These are phyloP conservation scores for Macadamia tetraphylla DNA, from an alignment of 164 flowering plant species.

Conservation along the genomic window DNA sequence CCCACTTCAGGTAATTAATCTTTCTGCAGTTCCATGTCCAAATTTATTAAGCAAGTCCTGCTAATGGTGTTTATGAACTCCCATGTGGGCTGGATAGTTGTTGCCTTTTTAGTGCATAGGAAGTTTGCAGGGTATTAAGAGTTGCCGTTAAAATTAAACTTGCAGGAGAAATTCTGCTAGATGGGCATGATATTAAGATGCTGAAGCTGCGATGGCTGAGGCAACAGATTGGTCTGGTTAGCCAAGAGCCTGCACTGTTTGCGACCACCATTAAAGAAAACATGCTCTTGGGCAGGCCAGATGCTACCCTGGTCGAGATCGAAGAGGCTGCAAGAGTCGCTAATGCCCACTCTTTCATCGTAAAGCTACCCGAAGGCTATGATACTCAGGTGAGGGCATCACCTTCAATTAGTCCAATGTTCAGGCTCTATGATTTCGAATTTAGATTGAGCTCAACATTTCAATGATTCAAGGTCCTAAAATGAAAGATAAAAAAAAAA, in stretches of 20 bases:
- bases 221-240: constrained; percentile 92
- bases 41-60: constrained; percentile 7
- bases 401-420: background rate
- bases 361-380: constrained; percentile 83
- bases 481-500: no score
- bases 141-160: constrained; percentile 1
- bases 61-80: constrained; percentile 1
- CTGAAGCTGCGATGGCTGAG: constrained; percentile 85
- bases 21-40: background rate
- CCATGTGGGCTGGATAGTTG: background rate
- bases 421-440: background rate
- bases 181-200: constrained; percentile 84
- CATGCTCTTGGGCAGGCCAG: constrained; percentile 81
- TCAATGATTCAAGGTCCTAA: no score
- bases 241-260: constrained; percentile 96
- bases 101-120: background rate
- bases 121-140: background rate
- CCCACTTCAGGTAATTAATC: constrained; percentile 55
- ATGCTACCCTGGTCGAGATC: constrained; percentile 70
- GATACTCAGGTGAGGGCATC: constrained; percentile 71
- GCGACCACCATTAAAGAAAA: constrained; percentile 93
- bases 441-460: no score
- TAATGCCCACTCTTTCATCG: constrained; percentile 88
- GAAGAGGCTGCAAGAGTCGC: constrained; percentile 98
- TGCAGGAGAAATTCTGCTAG: constrained; percentile 84